Percentiles rank a stretch among this genome's conserved stretches.
These are phyloP conservation scores for Coelastrella sp. DNA, from an alignment of 139 green algal species.

Conservation along the genomic window DNA sequence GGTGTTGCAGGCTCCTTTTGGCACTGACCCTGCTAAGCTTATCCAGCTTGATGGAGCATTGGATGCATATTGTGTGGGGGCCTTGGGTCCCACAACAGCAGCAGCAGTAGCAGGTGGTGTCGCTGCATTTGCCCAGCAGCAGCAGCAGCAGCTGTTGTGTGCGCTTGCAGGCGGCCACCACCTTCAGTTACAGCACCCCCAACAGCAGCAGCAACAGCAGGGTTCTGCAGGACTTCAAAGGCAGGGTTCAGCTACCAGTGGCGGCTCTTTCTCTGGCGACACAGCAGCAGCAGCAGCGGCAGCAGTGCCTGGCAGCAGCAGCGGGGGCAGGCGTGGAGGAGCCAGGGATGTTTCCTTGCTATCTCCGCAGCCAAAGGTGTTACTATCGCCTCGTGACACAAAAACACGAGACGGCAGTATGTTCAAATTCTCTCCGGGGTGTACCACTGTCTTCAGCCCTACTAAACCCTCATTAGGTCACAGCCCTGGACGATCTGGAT, in stretches of 20 bases:
- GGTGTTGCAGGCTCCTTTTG: not conserved
- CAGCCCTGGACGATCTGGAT: not conserved
- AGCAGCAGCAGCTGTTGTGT: not conserved
- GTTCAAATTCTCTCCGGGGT: conserved; percentile 14
- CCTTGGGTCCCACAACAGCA: not conserved
- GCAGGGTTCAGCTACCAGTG: not conserved
- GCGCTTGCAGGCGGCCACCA: not conserved
- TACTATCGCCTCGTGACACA: conserved; percentile 1
- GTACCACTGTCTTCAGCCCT: conserved; percentile 5
- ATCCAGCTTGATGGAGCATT: not conserved
- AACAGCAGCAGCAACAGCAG: conserved; percentile 7
- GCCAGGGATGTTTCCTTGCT: not conserved
- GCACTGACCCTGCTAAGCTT: not conserved
- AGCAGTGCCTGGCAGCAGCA: not conserved
- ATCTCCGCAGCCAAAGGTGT: conserved; percentile 5
- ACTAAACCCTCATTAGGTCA: not conserved
- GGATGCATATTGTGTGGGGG: not conserved
- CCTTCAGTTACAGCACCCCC: not conserved
- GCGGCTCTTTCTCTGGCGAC: not conserved
- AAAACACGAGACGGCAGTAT: not conserved
- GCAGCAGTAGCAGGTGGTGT: not conserved
- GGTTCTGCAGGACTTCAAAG: not conserved
- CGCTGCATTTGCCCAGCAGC: not conserved
- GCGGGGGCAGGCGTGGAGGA: not conserved
- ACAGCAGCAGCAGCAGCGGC: not conserved